Evolutionary conservation across 2,329 filamentous ascomycete genomes (phyloP).

Genomic region (Aschersonia sp.): DNA sequence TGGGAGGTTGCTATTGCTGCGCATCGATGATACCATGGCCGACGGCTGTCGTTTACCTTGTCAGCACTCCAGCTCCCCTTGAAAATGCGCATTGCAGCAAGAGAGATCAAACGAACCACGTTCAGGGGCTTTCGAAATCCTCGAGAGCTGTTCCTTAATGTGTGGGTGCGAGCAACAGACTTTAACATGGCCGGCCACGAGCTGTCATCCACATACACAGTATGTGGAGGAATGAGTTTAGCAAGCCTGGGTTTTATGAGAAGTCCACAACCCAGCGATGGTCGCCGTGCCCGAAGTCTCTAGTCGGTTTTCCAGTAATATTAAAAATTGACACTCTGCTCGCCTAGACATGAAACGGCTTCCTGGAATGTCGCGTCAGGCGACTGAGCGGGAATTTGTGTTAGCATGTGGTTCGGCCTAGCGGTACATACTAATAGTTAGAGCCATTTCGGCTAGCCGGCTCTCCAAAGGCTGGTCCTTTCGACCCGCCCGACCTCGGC

Average conservation of each 20-base stretch:
- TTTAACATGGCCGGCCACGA: slow-evolving; percentile 18
- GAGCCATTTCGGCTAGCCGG: background rate
- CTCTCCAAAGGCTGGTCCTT: background rate
- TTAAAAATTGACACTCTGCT: no score
- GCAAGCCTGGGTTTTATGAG: background rate
- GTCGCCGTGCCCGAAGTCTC: no score
- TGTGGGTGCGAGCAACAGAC: slow-evolving; percentile 16
- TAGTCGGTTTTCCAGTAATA: no score
- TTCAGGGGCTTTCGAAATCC: slow-evolving; percentile 11
- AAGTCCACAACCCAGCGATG: no score
- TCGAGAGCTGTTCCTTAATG: slow-evolving; percentile 19
- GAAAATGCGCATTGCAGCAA: background rate
- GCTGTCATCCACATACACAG: background rate
- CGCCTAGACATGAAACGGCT: no score
- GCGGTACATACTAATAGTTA: no score
- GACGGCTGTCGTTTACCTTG: background rate
- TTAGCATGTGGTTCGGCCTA: slow-evolving; percentile 1
- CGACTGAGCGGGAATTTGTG: no score
- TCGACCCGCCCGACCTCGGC: background rate
- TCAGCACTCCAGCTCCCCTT: background rate
- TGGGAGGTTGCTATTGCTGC: slow-evolving; percentile 44
- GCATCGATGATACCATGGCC: slow-evolving; percentile 37
- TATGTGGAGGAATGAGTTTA: background rate
- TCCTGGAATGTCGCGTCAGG: no score
- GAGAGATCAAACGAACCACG: slow-evolving; percentile 1